phyloP scores from a whole-genome alignment of 495 filamentous ascomycete species.

The Neurospora pannonica region DNA sequence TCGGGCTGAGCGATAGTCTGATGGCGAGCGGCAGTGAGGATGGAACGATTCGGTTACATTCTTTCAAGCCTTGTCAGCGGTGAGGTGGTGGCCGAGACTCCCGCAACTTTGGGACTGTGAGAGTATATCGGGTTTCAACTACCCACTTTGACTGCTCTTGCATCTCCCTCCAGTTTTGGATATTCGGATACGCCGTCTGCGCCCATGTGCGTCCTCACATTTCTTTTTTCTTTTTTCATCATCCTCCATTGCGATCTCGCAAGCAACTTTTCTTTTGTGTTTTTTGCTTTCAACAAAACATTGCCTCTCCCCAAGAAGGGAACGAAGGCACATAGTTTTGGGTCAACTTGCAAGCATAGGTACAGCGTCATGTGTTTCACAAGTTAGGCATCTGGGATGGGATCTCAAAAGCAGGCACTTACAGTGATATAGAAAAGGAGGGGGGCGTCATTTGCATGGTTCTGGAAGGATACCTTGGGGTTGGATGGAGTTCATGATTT shows the following conservation, averaged over 20 bases:
- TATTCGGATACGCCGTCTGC: background rate
- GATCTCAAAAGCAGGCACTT: background rate
- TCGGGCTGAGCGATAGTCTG: conserved; percentile 77
- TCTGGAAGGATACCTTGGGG: background rate
- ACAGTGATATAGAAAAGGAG: background rate
- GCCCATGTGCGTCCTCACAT: background rate
- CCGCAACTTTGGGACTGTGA: conserved; percentile 27
- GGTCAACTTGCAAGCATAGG: background rate
- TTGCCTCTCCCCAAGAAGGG: background rate
- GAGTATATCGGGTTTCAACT: conserved; percentile 8
- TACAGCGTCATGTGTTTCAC: background rate
- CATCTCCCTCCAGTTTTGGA: background rate
- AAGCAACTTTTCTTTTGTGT: background rate
- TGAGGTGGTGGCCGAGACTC: conserved; percentile 26
- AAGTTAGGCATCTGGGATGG: background rate
- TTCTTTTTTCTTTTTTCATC: background rate
- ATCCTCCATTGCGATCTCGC: background rate
- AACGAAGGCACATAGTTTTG: background rate
- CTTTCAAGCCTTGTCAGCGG: conserved; percentile 44
- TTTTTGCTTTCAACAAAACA: background rate
- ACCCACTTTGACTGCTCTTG: background rate
- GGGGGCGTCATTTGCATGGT: background rate
- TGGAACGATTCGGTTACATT: conserved; percentile 78
- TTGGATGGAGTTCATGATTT: background rate
- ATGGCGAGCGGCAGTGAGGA: conserved; percentile 91